These are phyloP conservation scores for Dipsacomyces acuminosporus DNA, from an alignment of 371 early-diverging fungal genomes.

Conservation along the genomic window DNA sequence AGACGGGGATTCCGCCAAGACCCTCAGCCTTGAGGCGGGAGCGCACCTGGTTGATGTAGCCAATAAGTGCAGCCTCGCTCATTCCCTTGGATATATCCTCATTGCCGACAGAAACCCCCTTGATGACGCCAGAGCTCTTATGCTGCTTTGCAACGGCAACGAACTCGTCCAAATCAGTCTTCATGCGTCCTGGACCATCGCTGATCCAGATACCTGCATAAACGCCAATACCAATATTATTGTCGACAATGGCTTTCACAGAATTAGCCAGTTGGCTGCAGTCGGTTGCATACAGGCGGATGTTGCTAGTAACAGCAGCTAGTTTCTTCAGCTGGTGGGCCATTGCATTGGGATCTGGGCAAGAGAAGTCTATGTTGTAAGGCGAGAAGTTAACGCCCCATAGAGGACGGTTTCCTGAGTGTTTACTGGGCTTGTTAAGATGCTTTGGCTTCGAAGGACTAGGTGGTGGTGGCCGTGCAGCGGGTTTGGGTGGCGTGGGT, in stretches of 20 bases:
- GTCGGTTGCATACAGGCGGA: constrained; percentile 49
- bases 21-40: constrained; percentile 35
- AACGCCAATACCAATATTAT: constrained; percentile 26
- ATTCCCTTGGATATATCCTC: constrained; percentile 44
- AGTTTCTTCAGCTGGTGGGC: constrained; percentile 29
- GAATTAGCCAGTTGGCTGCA: constrained; percentile 42
- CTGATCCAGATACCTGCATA: constrained; percentile 46
- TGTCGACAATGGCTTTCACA: constrained; percentile 27
- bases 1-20: constrained; percentile 38
- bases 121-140: constrained; percentile 20
- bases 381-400: constrained; percentile 48
- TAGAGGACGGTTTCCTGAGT: constrained; percentile 6
- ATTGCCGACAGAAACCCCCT: constrained; percentile 47
- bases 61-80: constrained; percentile 34
- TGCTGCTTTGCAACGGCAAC: constrained; percentile 25
- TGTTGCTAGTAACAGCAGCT: constrained; percentile 33
- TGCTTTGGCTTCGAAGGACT: too few relatives aligned
- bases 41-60: constrained; percentile 38
- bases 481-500: too few relatives aligned
- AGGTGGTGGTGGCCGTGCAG: too few relatives aligned
- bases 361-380: constrained; percentile 46
- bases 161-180: constrained; percentile 37
- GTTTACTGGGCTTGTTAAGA: too few relatives aligned
- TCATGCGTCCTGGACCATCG: constrained; percentile 26
- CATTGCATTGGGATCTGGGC: constrained; percentile 28